Evolutionary conservation across 139 green algal genomes (phyloP), one percentile per base, ranked within the genome.

Genomic region (Mesotaenium endlicherianum): DNA sequence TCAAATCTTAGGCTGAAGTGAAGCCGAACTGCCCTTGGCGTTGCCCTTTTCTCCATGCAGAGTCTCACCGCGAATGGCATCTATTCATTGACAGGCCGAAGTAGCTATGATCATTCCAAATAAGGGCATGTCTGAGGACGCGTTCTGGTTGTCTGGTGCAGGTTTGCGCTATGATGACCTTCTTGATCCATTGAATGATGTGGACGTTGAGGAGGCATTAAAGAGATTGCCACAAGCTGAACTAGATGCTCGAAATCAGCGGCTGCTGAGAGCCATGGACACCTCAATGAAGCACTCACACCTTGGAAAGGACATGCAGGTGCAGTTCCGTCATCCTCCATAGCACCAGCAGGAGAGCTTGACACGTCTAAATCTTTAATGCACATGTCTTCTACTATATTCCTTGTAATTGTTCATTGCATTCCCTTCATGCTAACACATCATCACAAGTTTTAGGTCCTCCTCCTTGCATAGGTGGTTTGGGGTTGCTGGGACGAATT

Each of bases 151-250:
- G 11, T 77, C 70, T 77, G 69, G 14, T 8, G 64, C 79, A 85
- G 81, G 83, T 39, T 90, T 99, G 41, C 92, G 96, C 38, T 98
- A 97, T 64, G 96, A 99, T 78, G 96, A 99, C 90, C 91, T 99
- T 20, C 93, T 95, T 55, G 95, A 98, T 86, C 94, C 93, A 1
- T 74, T 93, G 40, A 90, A 93, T 72, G 92, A 98, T 89, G 74
- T 95, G 88, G 95, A 99, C 72, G 92, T 98, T 14, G 92, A 93
- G 31, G 97, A 98, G 86, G 95, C 96, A 0, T 87, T 99, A 67
- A 90, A 93, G 39, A 90, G 96, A 16, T 80, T 98, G 58, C 95
- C 96, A 1, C 90, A 94, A 43, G 92, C 97, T 38, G 95, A 95
- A 34, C 74, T 97, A n/a, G 88, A 97, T 53, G 91, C 90, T 0